A percentile compares a stretch with the other conserved stretches of the same genome.
Conservation (phyloP, 805 yeast genomes). For the Candida sphagnicola region DNA sequence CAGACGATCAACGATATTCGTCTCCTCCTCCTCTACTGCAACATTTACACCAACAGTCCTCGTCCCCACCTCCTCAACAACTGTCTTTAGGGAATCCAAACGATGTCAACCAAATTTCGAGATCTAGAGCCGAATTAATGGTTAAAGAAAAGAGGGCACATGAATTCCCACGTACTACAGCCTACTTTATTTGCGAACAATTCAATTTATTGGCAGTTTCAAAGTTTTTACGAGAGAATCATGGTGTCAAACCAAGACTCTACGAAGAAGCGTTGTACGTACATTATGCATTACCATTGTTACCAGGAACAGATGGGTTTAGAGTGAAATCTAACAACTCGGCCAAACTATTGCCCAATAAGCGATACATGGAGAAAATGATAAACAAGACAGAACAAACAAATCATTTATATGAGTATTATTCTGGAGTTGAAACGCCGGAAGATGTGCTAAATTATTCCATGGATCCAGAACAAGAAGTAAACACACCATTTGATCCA, state of each 20-base stretch:
- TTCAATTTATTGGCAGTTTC: slow-evolving; percentile 63
- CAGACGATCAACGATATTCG: slow-evolving; percentile 44
- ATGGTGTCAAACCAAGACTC: slow-evolving; percentile 78
- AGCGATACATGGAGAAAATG: slow-evolving; percentile 64
- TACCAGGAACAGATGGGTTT: slow-evolving; percentile 79
- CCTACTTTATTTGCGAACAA: slow-evolving; percentile 85
- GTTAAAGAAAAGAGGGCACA: slow-evolving; percentile 56
- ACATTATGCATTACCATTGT: slow-evolving; percentile 80
- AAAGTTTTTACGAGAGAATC: slow-evolving; percentile 61
- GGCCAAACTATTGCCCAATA: slow-evolving; percentile 38
- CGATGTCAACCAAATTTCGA: slow-evolving; percentile 21
- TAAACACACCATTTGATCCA: slow-evolving; percentile 70
- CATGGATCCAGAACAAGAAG: slow-evolving; percentile 42
- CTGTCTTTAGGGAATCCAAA: neutral
- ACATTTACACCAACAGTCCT: slow-evolving; percentile 6
- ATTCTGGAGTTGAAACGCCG: slow-evolving; percentile 70
- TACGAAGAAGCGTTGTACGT: slow-evolving; percentile 94
- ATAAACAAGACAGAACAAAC: slow-evolving; percentile 79
- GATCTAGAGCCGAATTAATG: slow-evolving; percentile 54
- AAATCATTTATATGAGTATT: slow-evolving; percentile 90
- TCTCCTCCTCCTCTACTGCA: slow-evolving; percentile 13
- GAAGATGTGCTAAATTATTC: slow-evolving; percentile 50
- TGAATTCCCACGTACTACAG: slow-evolving; percentile 81
- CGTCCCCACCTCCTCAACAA: slow-evolving; percentile 8
- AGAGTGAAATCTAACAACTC: slow-evolving; percentile 68